Conservation (phyloP, 192 early-diverging fungal genomes). For the Podila clonocystis region DNA sequence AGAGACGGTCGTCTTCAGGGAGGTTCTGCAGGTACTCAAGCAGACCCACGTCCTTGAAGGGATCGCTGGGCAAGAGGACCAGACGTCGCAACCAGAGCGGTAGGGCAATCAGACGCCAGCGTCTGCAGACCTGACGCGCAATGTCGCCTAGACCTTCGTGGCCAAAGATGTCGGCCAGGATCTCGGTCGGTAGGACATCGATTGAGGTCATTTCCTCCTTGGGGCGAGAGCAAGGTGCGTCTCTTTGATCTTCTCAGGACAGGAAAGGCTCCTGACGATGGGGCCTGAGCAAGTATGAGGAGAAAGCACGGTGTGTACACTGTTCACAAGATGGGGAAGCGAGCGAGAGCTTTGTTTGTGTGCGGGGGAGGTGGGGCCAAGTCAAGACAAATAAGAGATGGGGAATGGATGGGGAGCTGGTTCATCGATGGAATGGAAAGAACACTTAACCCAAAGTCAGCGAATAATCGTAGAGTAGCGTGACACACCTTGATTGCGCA, state of each 20-base stretch:
- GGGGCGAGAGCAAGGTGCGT: neutral
- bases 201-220: conserved; percentile 17
- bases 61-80: conserved; percentile 29
- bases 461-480: too few relatives aligned
- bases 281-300: too few relatives aligned
- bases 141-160: conserved; percentile 40
- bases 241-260: neutral
- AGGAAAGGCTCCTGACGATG: too few relatives aligned
- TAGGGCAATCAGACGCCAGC: conserved; percentile 34
- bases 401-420: too few relatives aligned
- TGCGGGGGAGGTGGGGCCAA: too few relatives aligned
- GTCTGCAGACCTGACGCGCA: conserved; percentile 33
- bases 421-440: too few relatives aligned
- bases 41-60: conserved; percentile 41
- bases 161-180: conserved; percentile 39
- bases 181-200: conserved; percentile 31
- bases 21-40: conserved; percentile 17
- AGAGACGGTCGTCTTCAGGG: conserved; percentile 19
- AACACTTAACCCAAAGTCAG: too few relatives aligned
- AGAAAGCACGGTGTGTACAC: too few relatives aligned
- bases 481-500: too few relatives aligned
- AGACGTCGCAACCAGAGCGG: conserved; percentile 37
- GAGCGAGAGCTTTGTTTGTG: too few relatives aligned
- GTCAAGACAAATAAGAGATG: too few relatives aligned
- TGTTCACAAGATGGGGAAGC: too few relatives aligned